These are phyloP conservation scores for Xanthoconium purpureum DNA, from an alignment of 768 basidiomycete genomes.

Conservation along the genomic window DNA sequence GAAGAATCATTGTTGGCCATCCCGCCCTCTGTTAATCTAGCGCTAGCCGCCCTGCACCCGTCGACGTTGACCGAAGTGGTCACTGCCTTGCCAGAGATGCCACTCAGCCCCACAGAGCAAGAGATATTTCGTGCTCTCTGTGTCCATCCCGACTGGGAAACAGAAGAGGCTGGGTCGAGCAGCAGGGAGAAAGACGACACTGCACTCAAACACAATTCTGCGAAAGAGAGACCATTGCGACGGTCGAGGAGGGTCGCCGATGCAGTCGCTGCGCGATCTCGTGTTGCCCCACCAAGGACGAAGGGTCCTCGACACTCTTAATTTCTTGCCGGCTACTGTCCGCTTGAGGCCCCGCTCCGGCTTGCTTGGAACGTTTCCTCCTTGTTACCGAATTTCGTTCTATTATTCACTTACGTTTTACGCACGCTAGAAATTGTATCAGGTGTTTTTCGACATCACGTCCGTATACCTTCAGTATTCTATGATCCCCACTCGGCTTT, in stretches of 20 bases:
- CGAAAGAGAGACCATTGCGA: constrained; percentile 16
- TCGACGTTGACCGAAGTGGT: constrained; percentile 12
- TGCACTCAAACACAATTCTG: background rate
- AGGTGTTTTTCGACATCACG: constrained; percentile 11
- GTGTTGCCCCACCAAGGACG: constrained; percentile 35
- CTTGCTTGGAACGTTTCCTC: constrained; percentile 1
- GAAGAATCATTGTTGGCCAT: constrained; percentile 25
- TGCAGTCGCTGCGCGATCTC: constrained; percentile 49
- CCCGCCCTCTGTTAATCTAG: constrained; percentile 29
- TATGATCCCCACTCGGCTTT: constrained; percentile 26
- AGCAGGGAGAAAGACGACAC: constrained; percentile 11
- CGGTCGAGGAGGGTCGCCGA: constrained; percentile 70
- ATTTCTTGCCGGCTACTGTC: background rate
- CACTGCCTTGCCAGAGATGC: constrained; percentile 31
- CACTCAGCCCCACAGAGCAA: constrained; percentile 67
- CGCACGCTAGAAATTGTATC: constrained; percentile 27
- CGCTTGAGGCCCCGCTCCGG: background rate
- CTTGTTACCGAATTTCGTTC: constrained; percentile 10
- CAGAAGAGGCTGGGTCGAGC: constrained; percentile 31
- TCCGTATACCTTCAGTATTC: constrained; percentile 26
- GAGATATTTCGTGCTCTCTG: constrained; percentile 69
- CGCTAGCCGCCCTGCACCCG: constrained; percentile 28
- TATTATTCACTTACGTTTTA: constrained; percentile 3
- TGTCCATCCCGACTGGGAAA: constrained; percentile 51
- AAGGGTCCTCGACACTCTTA: constrained; percentile 28